Evolutionary conservation across 768 basidiomycete species (phyloP), one percentile per base, ranked within the genome.

Genomic region (Gelatoporia subvermispora): DNA sequence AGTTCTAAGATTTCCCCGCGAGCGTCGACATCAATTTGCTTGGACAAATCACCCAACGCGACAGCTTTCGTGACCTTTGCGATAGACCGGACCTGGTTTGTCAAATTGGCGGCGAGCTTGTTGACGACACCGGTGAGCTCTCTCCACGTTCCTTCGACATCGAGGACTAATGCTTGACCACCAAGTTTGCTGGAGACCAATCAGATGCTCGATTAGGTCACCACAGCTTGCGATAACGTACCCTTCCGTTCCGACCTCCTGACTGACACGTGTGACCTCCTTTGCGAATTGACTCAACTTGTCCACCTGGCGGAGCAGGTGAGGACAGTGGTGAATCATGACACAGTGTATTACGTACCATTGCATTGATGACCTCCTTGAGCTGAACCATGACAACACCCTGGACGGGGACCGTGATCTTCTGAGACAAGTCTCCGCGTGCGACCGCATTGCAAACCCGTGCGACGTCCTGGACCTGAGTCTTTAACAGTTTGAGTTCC

Each of bases 91-190:
- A 79, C 77, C 53, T 79, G 75, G 44, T 61, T 71, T 11, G 86
- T 90, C 50, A 89, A 68, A 68, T 90, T 90, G 4, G 82, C 82
- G 7, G 85, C 85, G 55, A 90, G 67, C 62, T 86, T 85, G 69
- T 90, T 90, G 61, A 90, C 87, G 41, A 87, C 85, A 51, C 82
- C 84, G 0, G 88, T 91, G 48, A 90, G 68, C 65, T 91, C 85
- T 37, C 83, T 76, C 88, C 88, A 91, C n/a, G 87, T 88, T 22
- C 92, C 92, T 71, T 93, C 88, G 43, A 93, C 91, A 49, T 91
- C 89, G 22, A 88, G 66, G 16, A 94, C 92, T 50, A 85, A 73
- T 20, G 91, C 90, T 59, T 93, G 89, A 11, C 88, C 89, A 60
- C 90, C 90, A 45, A 93, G 72, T 78, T 88, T 88, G 2, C 72